Conservation (phyloP, 768 basidiomycete species). For the Roridomyces roridus region DNA sequence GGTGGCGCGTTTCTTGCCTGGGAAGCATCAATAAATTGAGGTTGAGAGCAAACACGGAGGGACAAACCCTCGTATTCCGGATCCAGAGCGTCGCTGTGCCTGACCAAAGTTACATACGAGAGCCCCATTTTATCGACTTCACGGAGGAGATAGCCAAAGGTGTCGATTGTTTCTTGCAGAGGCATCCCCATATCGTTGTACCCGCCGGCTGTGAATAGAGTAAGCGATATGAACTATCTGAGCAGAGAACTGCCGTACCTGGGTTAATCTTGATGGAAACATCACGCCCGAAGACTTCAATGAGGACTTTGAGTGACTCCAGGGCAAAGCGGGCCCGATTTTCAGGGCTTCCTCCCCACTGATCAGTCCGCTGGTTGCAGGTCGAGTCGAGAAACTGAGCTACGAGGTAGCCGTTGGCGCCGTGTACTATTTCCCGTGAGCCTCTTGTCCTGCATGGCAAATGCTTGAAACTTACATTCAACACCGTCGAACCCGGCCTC, state of each 20-base stretch:
- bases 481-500: constrained; percentile 38
- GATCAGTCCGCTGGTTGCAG: constrained; percentile 41
- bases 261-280: constrained; percentile 40
- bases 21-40: background rate
- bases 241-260: no score
- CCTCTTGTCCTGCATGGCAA: background rate
- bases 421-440: constrained; percentile 33
- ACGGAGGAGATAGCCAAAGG: constrained; percentile 28
- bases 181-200: constrained; percentile 28
- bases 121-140: constrained; percentile 23
- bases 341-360: constrained; percentile 47
- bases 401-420: constrained; percentile 37
- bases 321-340: constrained; percentile 45
- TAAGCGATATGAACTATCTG: no score
- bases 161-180: constrained; percentile 28
- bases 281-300: constrained; percentile 37
- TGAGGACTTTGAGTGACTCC: constrained; percentile 35
- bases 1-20: constrained; percentile 26
- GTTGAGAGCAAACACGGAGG: no score
- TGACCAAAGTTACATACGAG: constrained; percentile 33
- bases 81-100: constrained; percentile 26
- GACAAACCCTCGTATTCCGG: constrained; percentile 30
- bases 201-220: constrained; percentile 7
- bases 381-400: constrained; percentile 40
- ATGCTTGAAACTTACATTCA: background rate